These are phyloP conservation scores for Amyloporia xantha DNA, from an alignment of 768 basidiomycete species.

Conservation along the genomic window DNA sequence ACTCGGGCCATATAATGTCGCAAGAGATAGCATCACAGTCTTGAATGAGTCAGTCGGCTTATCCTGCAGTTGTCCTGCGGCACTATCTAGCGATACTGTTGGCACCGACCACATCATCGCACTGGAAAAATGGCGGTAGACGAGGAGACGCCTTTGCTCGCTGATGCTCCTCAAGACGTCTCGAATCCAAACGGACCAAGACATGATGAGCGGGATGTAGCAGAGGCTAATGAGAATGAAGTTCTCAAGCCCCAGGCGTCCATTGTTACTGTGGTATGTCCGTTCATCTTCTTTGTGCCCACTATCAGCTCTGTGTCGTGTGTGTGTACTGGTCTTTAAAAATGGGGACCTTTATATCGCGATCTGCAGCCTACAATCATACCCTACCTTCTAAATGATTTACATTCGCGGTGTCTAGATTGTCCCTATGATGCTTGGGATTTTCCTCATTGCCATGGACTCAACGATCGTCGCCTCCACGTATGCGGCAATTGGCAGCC, in stretches of 20 bases:
- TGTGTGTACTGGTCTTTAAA: too few species aligned
- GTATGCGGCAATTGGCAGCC: conserved; percentile 32
- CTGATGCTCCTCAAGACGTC: background rate
- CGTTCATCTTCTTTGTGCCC: background rate
- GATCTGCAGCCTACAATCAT: too few species aligned
- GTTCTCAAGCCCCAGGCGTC: conserved; percentile 9
- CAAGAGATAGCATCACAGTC: too few species aligned
- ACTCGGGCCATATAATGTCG: too few species aligned
- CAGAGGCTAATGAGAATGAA: background rate
- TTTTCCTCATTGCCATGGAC: conserved; percentile 29
- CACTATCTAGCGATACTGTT: too few species aligned
- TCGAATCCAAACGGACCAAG: background rate
- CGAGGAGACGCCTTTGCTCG: conserved; percentile 1
- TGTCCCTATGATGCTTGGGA: conserved; percentile 24
- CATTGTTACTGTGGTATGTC: conserved; percentile 12
- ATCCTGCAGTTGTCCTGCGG: background rate
- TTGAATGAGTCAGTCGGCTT: background rate
- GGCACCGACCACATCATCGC: too few species aligned
- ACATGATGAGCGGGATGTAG: background rate
- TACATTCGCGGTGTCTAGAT: conserved; percentile 15
- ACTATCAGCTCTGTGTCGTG: background rate
- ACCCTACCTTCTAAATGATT: background rate
- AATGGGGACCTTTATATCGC: background rate
- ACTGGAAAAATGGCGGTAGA: background rate
- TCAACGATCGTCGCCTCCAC: conserved; percentile 27